phyloP scores from a whole-genome alignment of 176 grass and related monocot genomes.

The Luzula sylvatica region DNA sequence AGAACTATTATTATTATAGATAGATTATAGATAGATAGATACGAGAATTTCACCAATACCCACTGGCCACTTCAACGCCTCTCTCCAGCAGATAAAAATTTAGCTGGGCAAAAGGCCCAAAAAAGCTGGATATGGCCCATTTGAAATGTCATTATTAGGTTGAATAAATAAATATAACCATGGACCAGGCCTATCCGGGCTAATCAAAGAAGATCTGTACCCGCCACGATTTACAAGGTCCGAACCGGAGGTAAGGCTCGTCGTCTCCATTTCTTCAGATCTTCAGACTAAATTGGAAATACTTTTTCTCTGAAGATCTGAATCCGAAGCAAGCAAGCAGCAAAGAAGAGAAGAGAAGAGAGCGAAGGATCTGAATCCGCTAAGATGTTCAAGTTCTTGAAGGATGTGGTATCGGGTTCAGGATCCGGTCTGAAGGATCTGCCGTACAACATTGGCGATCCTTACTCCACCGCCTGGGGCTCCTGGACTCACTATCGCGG shows the following conservation, averaged over 20 bases:
- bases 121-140: too few relatives aligned
- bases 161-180: too few relatives aligned
- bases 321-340: background rate
- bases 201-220: too few relatives aligned
- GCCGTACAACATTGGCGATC: conserved; percentile 87
- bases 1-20: too few relatives aligned
- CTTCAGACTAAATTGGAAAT: conserved; percentile 18
- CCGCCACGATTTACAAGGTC: too few relatives aligned
- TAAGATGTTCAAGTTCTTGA: conserved; percentile 94
- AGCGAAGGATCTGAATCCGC: background rate
- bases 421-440: conserved; percentile 92
- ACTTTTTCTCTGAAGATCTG: background rate
- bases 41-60: too few relatives aligned
- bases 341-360: conserved; percentile 1
- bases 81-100: too few relatives aligned
- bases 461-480: conserved; percentile 75
- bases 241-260: conserved; percentile 1
- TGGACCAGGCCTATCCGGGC: too few relatives aligned
- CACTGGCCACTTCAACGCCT: too few relatives aligned
- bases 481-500: conserved; percentile 93
- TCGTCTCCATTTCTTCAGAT: conserved; percentile 32
- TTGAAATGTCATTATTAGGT: too few relatives aligned
- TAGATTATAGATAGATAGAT: too few relatives aligned
- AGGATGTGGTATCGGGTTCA: conserved; percentile 94
- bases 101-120: too few relatives aligned